These are phyloP conservation scores for Draba incana DNA, from an alignment of 345 rosid species.

Conservation along the genomic window DNA sequence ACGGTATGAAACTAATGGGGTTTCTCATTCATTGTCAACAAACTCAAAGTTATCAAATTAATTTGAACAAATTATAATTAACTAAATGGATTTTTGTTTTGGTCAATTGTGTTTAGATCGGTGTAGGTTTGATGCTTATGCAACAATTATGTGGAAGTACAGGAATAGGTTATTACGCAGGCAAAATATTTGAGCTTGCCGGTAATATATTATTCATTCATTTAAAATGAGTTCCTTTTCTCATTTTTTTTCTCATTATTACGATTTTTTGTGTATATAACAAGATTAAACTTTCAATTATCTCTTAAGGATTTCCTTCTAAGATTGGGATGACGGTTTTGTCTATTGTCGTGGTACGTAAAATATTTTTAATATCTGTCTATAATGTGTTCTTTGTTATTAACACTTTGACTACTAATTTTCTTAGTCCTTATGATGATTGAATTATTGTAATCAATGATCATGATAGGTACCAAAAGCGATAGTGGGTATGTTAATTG, in stretches of 20 bases:
- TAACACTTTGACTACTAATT: conserved; percentile 3
- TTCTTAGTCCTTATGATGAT: neutral
- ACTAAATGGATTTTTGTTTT: neutral
- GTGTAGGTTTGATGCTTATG: conserved; percentile 63
- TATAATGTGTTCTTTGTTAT: neutral
- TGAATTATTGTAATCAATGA: conserved; percentile 11
- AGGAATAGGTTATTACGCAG: conserved; percentile 51
- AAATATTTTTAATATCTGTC: neutral
- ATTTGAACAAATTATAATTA: neutral
- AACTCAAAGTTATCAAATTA: neutral
- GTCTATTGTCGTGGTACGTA: conserved; percentile 38
- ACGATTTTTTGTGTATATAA: neutral
- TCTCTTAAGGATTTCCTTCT: conserved; percentile 40
- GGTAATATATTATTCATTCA: conserved; percentile 38
- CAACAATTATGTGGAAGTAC: conserved; percentile 62
- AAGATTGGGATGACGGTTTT: conserved; percentile 37
- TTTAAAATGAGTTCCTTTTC: neutral
- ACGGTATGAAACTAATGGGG: conserved; percentile 41
- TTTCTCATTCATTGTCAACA: neutral
- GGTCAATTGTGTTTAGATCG: conserved; percentile 45
- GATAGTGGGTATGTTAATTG: conserved; percentile 25
- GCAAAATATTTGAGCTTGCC: conserved; percentile 53
- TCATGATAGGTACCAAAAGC: conserved; percentile 40
- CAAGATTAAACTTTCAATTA: neutral
- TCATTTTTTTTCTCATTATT: neutral